Base-by-base conservation (phyloP, 1,139 yeast genomes). In the Hyphopichia buzzinii region DNA sequence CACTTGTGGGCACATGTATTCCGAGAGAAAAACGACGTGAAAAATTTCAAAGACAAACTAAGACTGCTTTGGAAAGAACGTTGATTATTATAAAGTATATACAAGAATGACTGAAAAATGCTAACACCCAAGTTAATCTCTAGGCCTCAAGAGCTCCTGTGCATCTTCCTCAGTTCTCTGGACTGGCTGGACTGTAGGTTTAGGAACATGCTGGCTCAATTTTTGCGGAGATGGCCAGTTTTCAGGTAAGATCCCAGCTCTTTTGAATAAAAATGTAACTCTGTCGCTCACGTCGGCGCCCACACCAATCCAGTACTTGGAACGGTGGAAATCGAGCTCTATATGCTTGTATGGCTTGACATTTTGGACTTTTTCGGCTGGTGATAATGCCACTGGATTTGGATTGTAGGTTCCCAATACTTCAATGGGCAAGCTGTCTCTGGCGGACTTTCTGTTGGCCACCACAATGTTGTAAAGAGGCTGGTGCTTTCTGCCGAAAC, bases 261-360 rank as follows among this genome's bases (percentile, higher is more conserved):
- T 87, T 54, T 82, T 83, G 57, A 92, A 77, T 42, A 92, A 65
- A 49, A 80, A 80, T 4, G 81, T 76, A 10, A 90, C 95, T 4
- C 94, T 72, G 30, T 85, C 90, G 24, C 94, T 81, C 4, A 96
- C 95, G 57, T 86, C 95, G 1, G 97, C 98, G n/a, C 99, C 99
- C 12, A 88, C 96, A 54, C 97, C 96, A 31, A 92, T 67, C 99
- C 99, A 92, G 64, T 92, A 94, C 60, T 88, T 88, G n/a, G 96
- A 80, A 48, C 97, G 79, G 46, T 81, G 81, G 55, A 92, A 88
- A 57, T 92, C 97, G 32, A 92, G 68, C 48, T 80, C 77, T 28
- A 92, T 77, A 49, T 89, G 89, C 57, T 92, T 92, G 37, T 76
- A 72, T 16, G 94, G 88, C 45, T 75, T 69, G 30, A 67, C 62